These are phyloP conservation scores for Emericellopsis cladophorae DNA, from an alignment of 2,329 filamentous ascomycete genomes.

Conservation along the genomic window DNA sequence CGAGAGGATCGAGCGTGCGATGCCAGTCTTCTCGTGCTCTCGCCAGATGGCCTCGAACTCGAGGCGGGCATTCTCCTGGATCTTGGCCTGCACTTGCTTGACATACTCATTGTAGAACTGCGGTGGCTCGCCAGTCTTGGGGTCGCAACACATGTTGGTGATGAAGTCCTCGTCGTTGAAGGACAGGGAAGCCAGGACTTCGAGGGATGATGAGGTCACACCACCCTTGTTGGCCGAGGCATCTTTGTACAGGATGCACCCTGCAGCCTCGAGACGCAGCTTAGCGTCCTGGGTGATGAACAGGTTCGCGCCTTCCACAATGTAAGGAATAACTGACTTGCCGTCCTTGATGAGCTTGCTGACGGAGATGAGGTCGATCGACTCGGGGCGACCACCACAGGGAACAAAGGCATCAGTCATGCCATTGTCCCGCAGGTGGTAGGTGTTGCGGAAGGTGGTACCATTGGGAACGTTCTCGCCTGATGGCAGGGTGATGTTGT, in stretches of 20 bases:
- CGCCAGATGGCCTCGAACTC: slow-evolving; percentile 99
- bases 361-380: slow-evolving; percentile 82
- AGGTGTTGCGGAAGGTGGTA: slow-evolving; percentile 93
- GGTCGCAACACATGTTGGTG: slow-evolving; percentile 84
- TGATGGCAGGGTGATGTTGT: slow-evolving; percentile 71
- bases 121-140: slow-evolving; percentile 54
- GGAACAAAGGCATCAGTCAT: slow-evolving; percentile 85
- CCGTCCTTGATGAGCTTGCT: slow-evolving; percentile 81
- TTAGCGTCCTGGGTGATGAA: slow-evolving; percentile 99
- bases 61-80: slow-evolving; percentile 79
- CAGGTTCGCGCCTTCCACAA: slow-evolving; percentile 94
- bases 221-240: slow-evolving; percentile 97
- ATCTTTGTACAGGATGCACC: slow-evolving; percentile 93
- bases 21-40: slow-evolving; percentile 73
- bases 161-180: slow-evolving; percentile 86
- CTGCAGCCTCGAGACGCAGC: slow-evolving; percentile 86
- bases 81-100: slow-evolving; percentile 78
- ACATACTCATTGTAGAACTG: slow-evolving; percentile 92
- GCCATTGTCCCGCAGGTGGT: slow-evolving; percentile 71
- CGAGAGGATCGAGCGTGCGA: slow-evolving; percentile 73
- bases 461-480: slow-evolving; percentile 86
- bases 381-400: slow-evolving; percentile 91
- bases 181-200: slow-evolving; percentile 86
- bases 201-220: slow-evolving; percentile 91
- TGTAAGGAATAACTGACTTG: slow-evolving; percentile 80